Evolutionary conservation across 768 basidiomycete genomes (phyloP).

Genomic region (Collybia sordida): DNA sequence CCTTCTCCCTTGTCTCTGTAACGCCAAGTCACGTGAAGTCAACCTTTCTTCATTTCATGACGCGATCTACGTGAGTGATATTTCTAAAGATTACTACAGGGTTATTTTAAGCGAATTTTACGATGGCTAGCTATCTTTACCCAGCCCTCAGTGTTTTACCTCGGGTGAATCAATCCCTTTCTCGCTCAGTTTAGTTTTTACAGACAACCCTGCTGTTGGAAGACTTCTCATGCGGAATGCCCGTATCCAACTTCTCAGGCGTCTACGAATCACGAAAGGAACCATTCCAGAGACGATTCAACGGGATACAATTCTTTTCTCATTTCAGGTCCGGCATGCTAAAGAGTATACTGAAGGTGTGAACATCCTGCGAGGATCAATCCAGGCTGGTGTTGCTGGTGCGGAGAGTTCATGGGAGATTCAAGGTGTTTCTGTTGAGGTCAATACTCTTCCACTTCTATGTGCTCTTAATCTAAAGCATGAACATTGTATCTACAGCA

Average conservation of each 20-base stretch:
- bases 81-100: not conserved
- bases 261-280: slow-evolving; percentile 28
- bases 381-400: slow-evolving; percentile 36
- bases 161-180: slow-evolving; percentile 42
- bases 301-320: slow-evolving; percentile 24
- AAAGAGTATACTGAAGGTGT: slow-evolving; percentile 36
- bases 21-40: slow-evolving; percentile 8
- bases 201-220: slow-evolving; percentile 34
- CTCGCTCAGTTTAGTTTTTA: slow-evolving; percentile 33
- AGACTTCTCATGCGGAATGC: slow-evolving; percentile 31
- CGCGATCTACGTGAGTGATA: slow-evolving; percentile 25
- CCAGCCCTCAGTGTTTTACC: slow-evolving; percentile 31
- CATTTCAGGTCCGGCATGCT: slow-evolving; percentile 18
- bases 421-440: slow-evolving; percentile 26
- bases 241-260: slow-evolving; percentile 35
- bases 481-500: slow-evolving; percentile 25
- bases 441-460: slow-evolving; percentile 10
- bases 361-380: slow-evolving; percentile 27
- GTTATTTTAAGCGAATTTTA: not conserved
- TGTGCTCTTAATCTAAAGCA: not conserved
- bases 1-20: slow-evolving; percentile 17
- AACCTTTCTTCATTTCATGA: slow-evolving; percentile 13
- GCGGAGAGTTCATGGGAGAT: slow-evolving; percentile 36
- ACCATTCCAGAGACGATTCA: slow-evolving; percentile 19
- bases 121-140: slow-evolving; percentile 40